Percentiles rank a stretch among this genome's conserved stretches.
phyloP scores from a whole-genome alignment of 257 asterid genomes.

The Salvia rosmarinus region DNA sequence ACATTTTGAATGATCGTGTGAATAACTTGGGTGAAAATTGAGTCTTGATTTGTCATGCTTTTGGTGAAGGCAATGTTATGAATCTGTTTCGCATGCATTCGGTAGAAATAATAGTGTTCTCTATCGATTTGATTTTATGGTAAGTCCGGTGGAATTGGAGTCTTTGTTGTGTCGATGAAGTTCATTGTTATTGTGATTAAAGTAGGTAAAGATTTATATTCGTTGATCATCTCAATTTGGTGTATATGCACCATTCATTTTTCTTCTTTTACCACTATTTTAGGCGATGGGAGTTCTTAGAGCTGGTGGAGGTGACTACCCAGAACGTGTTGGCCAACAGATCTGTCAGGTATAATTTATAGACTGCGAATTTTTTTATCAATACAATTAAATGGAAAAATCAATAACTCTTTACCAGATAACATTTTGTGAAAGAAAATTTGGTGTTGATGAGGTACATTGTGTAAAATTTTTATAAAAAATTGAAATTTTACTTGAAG shows the following conservation, averaged over 20 bases:
- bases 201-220: slow-evolving; percentile 3
- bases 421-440: slow-evolving; percentile 2
- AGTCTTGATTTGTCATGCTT: slow-evolving; percentile 25
- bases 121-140: slow-evolving; percentile 4
- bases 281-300: slow-evolving; percentile 56
- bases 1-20: slow-evolving; percentile 29
- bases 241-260: slow-evolving; percentile 25
- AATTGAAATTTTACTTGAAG: background rate
- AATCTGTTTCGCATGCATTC: slow-evolving; percentile 30
- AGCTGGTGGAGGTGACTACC: slow-evolving; percentile 54
- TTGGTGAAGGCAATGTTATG: background rate
- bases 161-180: slow-evolving; percentile 23
- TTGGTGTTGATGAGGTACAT: background rate
- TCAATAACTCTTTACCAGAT: background rate
- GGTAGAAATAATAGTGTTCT: slow-evolving; percentile 18
- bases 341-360: slow-evolving; percentile 64
- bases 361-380: background rate
- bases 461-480: background rate
- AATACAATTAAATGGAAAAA: background rate
- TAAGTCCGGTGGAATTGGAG: slow-evolving; percentile 24
- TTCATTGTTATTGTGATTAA: slow-evolving; percentile 5
- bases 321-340: slow-evolving; percentile 70
- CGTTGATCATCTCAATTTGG: slow-evolving; percentile 23
- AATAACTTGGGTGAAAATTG: slow-evolving; percentile 23
- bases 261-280: slow-evolving; percentile 22